These are phyloP conservation scores for Trametes versicolor DNA, from an alignment of 1,284 basidiomycete genomes.

Conservation along the genomic window DNA sequence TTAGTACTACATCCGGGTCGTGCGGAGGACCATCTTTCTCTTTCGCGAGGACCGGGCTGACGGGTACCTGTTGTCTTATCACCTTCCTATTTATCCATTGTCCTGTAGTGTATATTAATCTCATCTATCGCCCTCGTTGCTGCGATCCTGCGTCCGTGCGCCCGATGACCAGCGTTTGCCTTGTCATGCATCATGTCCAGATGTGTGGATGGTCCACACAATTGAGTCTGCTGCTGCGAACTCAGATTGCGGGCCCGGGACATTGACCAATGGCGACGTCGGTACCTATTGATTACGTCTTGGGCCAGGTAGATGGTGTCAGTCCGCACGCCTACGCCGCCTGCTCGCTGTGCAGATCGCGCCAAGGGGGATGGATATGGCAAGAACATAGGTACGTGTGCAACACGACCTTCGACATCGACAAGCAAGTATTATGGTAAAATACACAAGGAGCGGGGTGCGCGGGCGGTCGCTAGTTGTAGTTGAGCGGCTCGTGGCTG, in stretches of 20 bases:
- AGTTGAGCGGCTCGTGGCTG: conserved; percentile 61
- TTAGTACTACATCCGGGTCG: conserved; percentile 39
- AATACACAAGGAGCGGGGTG: conserved; percentile 17
- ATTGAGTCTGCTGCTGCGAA: not conserved
- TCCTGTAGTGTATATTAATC: conserved; percentile 49
- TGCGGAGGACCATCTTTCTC: conserved; percentile 32
- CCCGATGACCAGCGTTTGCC: not conserved
- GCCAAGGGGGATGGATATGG: not conserved
- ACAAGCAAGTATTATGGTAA: conserved; percentile 27
- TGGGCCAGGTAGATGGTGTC: conserved; percentile 2
- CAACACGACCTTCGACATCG: conserved; percentile 15
- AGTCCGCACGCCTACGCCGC: not conserved
- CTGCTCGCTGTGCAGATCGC: conserved; percentile 11
- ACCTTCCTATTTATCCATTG: conserved; percentile 46
- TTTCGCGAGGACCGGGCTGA: conserved; percentile 35
- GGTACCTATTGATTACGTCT: conserved; percentile 24
- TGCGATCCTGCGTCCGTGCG: conserved; percentile 16
- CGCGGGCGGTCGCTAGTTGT: conserved; percentile 5
- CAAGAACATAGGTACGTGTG: conserved; percentile 13
- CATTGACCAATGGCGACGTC: conserved; percentile 8
- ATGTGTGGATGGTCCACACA: conserved; percentile 1
- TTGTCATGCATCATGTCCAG: not conserved
- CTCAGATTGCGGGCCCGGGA: conserved; percentile 11
- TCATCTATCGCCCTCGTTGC: conserved; percentile 28
- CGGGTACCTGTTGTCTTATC: conserved; percentile 42